phyloP scores from a whole-genome alignment of 2,329 filamentous ascomycete species.

The Fusarium avenaceum region DNA sequence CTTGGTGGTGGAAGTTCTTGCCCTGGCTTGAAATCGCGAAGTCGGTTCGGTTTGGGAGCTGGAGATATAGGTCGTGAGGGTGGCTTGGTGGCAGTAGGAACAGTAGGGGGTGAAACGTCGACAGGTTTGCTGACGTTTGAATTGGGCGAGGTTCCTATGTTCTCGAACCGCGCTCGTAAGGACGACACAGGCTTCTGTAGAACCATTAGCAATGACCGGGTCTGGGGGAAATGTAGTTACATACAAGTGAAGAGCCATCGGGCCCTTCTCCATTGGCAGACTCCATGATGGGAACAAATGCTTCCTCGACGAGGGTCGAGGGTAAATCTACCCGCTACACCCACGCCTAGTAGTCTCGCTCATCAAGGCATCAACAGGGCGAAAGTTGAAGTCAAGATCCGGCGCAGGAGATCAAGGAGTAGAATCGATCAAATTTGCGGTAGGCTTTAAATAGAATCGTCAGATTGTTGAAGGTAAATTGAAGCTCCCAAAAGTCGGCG shows the following conservation, averaged over 20 bases:
- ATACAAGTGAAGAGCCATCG: slow-evolving; percentile 82
- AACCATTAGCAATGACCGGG: slow-evolving; percentile 44
- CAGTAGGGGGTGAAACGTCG: slow-evolving; percentile 41
- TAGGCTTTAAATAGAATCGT: slow-evolving; percentile 2
- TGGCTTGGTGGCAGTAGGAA: slow-evolving; percentile 44
- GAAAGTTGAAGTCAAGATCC: slow-evolving; percentile 21
- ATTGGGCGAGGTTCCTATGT: slow-evolving; percentile 61
- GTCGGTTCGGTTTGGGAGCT: slow-evolving; percentile 59
- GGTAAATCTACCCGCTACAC: slow-evolving; percentile 54
- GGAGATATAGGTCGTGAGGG: slow-evolving; percentile 55
- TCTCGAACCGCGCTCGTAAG: slow-evolving; percentile 84
- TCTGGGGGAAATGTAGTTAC: slow-evolving; percentile 49
- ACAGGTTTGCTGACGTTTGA: slow-evolving; percentile 40
- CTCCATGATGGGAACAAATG: slow-evolving; percentile 51
- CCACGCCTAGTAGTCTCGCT: slow-evolving; percentile 49
- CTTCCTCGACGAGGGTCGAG: slow-evolving; percentile 49
- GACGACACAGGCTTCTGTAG: slow-evolving; percentile 83
- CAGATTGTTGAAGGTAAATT: slow-evolving; percentile 14
- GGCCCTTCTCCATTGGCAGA: slow-evolving; percentile 65
- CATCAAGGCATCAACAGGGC: slow-evolving; percentile 50
- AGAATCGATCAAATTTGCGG: slow-evolving; percentile 9
- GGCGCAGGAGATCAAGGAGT: slow-evolving; percentile 7
- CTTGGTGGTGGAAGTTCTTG: slow-evolving; percentile 53
- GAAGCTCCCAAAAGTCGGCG: slow-evolving; percentile 36
- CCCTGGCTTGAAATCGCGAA: slow-evolving; percentile 58